Conservation (phyloP, 2,329 filamentous ascomycete genomes). For the Pseudogymnoascus sp. region DNA sequence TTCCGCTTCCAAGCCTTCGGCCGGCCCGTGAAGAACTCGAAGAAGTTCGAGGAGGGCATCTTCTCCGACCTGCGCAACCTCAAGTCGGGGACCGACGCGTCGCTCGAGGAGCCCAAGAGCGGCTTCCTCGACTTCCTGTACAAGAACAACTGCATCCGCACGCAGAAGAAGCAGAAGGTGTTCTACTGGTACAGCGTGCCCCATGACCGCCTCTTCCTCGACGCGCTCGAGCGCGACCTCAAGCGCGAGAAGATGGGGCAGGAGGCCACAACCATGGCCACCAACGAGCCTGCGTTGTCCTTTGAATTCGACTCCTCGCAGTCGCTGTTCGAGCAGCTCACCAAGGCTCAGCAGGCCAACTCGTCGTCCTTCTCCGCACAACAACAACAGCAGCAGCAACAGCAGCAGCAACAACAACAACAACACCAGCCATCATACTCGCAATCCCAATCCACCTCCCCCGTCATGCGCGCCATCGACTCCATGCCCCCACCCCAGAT, state of each 20-base stretch:
- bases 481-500: conserved; percentile 88
- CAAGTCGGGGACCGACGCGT: conserved; percentile 96
- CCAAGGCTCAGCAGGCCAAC: conserved; percentile 97
- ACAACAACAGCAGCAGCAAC: conserved; percentile 39
- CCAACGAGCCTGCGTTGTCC: conserved; percentile 92
- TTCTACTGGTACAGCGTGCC: conserved; percentile 99
- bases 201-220: conserved; percentile 92
- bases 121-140: conserved; percentile 97
- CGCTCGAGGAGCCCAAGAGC: conserved; percentile 97
- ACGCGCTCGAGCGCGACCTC: conserved; percentile 91
- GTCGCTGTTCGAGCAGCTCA: conserved; percentile 97
- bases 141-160: conserved; percentile 99
- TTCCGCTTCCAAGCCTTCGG: conserved; percentile 99
- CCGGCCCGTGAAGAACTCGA: conserved; percentile 96
- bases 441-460: conserved; percentile 76
- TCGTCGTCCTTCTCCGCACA: conserved; percentile 85
- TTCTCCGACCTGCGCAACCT: conserved; percentile 97
- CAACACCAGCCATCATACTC: conserved; percentile 34
- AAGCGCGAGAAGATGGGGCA: conserved; percentile 99
- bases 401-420: conserved; percentile 30
- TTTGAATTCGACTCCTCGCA: conserved; percentile 99
- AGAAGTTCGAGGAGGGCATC: conserved; percentile 99
- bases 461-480: conserved; percentile 82
- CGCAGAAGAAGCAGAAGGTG: conserved; percentile 99
- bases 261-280: conserved; percentile 91